These are phyloP conservation scores for Fusarium keratoplasticum DNA, from an alignment of 2,329 filamentous ascomycete species.

Conservation along the genomic window DNA sequence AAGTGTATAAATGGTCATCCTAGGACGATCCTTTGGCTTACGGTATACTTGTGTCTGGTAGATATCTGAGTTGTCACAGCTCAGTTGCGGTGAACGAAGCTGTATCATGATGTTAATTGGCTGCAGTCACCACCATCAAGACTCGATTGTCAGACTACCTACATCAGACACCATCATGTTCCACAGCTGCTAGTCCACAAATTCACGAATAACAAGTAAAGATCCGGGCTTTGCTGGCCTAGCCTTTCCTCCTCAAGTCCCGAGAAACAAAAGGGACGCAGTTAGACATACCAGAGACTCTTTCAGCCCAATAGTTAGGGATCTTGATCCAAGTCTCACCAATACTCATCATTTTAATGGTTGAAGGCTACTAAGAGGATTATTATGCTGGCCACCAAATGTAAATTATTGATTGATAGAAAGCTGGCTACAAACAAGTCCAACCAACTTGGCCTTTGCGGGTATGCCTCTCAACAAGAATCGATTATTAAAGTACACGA, in stretches of 20 bases:
- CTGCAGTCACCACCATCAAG: neutral
- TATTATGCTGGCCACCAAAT: neutral
- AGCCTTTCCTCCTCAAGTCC: neutral
- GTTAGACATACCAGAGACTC: neutral
- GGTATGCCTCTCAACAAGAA: neutral
- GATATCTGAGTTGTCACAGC: neutral
- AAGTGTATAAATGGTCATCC: neutral
- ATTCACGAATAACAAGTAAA: fast-evolving
- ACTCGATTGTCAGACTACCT: neutral
- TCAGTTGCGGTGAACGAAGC: neutral
- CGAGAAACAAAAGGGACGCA: neutral
- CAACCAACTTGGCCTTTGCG: neutral
- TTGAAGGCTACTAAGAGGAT: neutral
- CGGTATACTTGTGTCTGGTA: neutral
- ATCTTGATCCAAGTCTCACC: neutral
- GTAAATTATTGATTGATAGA: neutral
- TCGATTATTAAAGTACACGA: no score
- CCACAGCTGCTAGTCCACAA: neutral
- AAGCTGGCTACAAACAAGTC: neutral
- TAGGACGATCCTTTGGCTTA: neutral
- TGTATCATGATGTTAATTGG: neutral
- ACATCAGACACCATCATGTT: neutral
- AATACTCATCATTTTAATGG: neutral
- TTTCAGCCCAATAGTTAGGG: neutral
- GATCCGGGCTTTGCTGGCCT: neutral